phyloP scores from a whole-genome alignment of 176 grass and related monocot genomes.

The Lolium rigidum region DNA sequence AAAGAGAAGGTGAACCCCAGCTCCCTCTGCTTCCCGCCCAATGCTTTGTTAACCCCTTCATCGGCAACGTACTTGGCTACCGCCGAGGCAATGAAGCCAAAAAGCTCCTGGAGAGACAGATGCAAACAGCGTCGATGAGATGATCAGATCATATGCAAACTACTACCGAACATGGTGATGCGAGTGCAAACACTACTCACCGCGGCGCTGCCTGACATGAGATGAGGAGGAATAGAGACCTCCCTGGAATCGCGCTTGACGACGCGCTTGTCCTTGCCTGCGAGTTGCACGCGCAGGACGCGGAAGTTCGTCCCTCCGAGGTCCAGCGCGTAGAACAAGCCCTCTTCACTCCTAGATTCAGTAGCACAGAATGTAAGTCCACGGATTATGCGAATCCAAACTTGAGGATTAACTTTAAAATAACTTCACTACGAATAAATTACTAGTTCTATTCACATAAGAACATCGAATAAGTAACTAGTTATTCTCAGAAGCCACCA shows the following conservation, averaged over 20 bases:
- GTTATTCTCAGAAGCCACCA: neutral
- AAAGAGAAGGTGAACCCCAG: slow-evolving; percentile 95
- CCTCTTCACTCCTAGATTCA: slow-evolving; percentile 62
- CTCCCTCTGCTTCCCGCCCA: slow-evolving; percentile 54
- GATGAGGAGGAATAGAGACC: slow-evolving; percentile 79
- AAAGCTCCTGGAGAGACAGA: slow-evolving; percentile 58
- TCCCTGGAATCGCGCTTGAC: slow-evolving; percentile 60
- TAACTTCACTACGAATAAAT: neutral
- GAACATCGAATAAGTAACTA: neutral
- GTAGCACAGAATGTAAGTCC: neutral
- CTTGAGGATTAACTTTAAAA: neutral
- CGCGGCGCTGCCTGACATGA: slow-evolving; percentile 60
- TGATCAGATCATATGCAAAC: too few species aligned
- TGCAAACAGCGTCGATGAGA: neutral
- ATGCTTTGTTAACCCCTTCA: slow-evolving; percentile 21
- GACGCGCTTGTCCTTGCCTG: slow-evolving; percentile 55
- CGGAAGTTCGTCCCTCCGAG: slow-evolving; percentile 93
- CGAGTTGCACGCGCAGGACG: slow-evolving; percentile 75
- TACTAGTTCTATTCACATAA: neutral
- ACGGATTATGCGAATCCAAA: neutral
- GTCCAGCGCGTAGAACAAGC: slow-evolving; percentile 79
- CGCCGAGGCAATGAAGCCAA: slow-evolving; percentile 74
- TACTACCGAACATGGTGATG: neutral
- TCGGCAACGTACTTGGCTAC: slow-evolving; percentile 48
- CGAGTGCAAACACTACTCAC: slow-evolving; percentile 26